These are phyloP conservation scores for Gremmenia infestans DNA, from an alignment of 2,329 filamentous ascomycete genomes.

Conservation along the genomic window DNA sequence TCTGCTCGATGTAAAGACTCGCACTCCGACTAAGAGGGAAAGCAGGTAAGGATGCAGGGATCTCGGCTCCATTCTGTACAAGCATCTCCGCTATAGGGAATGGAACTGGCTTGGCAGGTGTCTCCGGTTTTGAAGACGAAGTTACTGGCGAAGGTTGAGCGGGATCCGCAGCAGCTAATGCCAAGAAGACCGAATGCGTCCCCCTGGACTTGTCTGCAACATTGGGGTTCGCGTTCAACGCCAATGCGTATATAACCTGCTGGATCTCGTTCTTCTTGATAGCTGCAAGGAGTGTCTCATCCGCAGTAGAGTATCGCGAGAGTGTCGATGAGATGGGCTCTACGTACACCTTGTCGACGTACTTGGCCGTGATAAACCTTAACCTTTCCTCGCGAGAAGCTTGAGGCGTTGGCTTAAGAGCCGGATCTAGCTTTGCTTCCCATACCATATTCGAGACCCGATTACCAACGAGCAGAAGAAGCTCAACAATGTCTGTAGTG, in stretches of 20 bases:
- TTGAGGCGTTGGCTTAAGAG: conserved; percentile 65
- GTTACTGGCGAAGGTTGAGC: conserved; percentile 60
- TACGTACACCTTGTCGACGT: conserved; percentile 78
- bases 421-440: conserved; percentile 77
- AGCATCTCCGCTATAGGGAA: conserved; percentile 90
- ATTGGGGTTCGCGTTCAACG: conserved; percentile 83
- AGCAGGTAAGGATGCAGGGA: conserved; percentile 68
- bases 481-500: conserved; percentile 92
- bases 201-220: conserved; percentile 77
- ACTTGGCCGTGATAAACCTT: conserved; percentile 94
- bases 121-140: conserved; percentile 38
- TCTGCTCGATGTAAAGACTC: conserved; percentile 80
- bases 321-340: conserved; percentile 70
- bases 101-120: conserved; percentile 48
- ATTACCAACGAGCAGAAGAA: conserved; percentile 87
- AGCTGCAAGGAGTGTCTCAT: conserved; percentile 84
- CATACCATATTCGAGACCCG: conserved; percentile 94
- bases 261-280: conserved; percentile 97
- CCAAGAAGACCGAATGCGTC: conserved; percentile 85
- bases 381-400: conserved; percentile 85
- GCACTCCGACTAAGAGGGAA: conserved; percentile 81
- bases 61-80: conserved; percentile 87
- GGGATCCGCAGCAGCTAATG: conserved; percentile 87
- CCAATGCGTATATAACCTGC: conserved; percentile 84
- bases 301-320: conserved; percentile 70